Evolutionary conservation across 2,329 filamentous ascomycete genomes (phyloP).

Genomic region (Beauveria sp.): DNA sequence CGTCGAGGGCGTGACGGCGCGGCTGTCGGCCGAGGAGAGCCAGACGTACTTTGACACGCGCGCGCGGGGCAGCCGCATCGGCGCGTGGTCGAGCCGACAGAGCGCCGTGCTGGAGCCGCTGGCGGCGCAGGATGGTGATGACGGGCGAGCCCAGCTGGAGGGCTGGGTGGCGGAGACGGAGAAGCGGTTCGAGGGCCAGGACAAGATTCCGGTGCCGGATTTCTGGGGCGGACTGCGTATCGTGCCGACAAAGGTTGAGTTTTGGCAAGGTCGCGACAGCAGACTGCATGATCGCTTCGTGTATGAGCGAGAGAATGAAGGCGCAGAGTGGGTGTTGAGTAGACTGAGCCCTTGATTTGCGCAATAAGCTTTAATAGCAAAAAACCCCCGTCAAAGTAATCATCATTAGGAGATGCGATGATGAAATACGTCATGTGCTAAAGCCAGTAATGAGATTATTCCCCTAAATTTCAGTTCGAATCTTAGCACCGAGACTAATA

Average conservation of each 20-base stretch:
- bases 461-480: too few species aligned
- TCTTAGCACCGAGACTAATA: not conserved
- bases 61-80: conserved; percentile 74
- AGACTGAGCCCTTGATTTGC: conserved; percentile 59
- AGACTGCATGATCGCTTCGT: conserved; percentile 89
- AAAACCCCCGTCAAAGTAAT: too few species aligned
- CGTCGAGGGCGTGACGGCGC: conserved; percentile 69
- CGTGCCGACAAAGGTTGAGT: conserved; percentile 80
- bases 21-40: conserved; percentile 63
- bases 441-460: not conserved
- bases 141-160: conserved; percentile 68
- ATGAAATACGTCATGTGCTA: not conserved
- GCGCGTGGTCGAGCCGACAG: conserved; percentile 91
- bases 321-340: conserved; percentile 55
- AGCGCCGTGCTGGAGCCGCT: conserved; percentile 58
- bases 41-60: conserved; percentile 59
- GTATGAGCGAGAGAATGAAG: conserved; percentile 57
- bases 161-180: conserved; percentile 70
- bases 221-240: conserved; percentile 93
- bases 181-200: conserved; percentile 62
- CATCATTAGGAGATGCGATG: not conserved
- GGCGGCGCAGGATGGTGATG: conserved; percentile 32
- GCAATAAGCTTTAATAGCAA: not conserved
- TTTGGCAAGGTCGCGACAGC: conserved; percentile 89
- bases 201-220: conserved; percentile 80